Evolutionary conservation across 148 eudicot species (phyloP), one percentile per base, ranked within the genome.

Genomic region (Suaeda aralocaspica): DNA sequence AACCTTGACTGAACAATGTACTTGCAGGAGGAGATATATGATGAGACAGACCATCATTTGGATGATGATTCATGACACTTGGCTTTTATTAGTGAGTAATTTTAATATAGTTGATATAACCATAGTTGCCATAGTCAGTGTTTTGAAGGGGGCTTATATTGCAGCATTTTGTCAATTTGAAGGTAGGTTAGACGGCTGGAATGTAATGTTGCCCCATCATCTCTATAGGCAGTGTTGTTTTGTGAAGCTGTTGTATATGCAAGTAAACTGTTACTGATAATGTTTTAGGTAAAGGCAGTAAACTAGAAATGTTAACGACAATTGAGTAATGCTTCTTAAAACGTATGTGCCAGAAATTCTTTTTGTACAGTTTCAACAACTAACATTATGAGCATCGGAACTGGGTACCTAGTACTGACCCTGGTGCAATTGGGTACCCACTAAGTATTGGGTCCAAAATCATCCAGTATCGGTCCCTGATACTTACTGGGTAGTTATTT

Each of bases 11-110:
- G 44, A 33, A 1, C 12, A 31, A 65, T n/a, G 2, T 70, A 10
- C 55, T 45, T 80, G 81, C 76, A 93, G 98, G 98, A 91, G 86
- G 98, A 93, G 84, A 93, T 93, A n/a, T 93, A 82, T 76, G 98
- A 93, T 49, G 98, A 93, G 77, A 93, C 96, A 6, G 98, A 91
- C 75, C 95, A 90, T 64, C 96, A 87, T 53, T 74, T 62, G n/a
- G n/a, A n/a, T 26, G 96, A 88, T 49, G 89, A 84, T 44, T 85
- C 90, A 49, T 88, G 82, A 92, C 72, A 42, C 50, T 34, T 21
- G 2, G 49, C 42, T 19, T 25, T 36, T 28, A 33, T 45, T 30
- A 5, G 64, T 59, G 24, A 6, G 2, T 3, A 6, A 59, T 6
- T 8, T 1, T 59, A 33, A 11, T 39, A 11, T 22, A 62, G 29